Conservation (phyloP, 306 rosid species). For the Citrullus colocynthis region DNA sequence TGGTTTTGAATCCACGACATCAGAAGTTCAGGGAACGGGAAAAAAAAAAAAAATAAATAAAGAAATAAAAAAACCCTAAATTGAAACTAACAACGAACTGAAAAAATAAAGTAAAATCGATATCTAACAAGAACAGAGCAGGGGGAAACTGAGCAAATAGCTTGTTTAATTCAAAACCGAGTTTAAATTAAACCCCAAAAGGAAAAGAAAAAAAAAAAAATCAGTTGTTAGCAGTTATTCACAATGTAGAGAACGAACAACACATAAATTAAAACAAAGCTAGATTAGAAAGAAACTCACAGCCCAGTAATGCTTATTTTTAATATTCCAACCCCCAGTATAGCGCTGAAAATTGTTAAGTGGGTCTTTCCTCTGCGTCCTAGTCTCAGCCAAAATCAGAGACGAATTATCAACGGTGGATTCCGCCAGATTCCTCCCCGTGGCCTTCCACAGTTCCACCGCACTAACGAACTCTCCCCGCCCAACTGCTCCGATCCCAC, state of each 20-base stretch:
- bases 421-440: conserved; percentile 3
- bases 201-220: not conserved
- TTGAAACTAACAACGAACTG: not conserved
- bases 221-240: not conserved
- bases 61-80: not conserved
- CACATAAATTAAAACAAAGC: not conserved
- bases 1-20: not conserved
- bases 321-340: conserved; percentile 64
- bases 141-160: not conserved
- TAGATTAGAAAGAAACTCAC: conserved; percentile 23
- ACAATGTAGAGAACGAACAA: not conserved
- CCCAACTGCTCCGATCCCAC: not conserved
- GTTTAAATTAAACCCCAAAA: not conserved
- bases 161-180: not conserved
- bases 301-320: conserved; percentile 46
- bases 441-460: not conserved
- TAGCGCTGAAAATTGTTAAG: conserved; percentile 32
- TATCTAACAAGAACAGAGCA: not conserved
- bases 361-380: conserved; percentile 59
- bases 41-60: no score
- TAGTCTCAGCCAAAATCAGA: conserved; percentile 40
- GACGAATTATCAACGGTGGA: conserved; percentile 12
- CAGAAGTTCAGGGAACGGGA: not conserved
- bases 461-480: not conserved
- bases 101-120: not conserved